Evolutionary conservation across 139 green algal species (phyloP), one percentile per base, ranked within the genome.

Genomic region (Chlorella ohadii): DNA sequence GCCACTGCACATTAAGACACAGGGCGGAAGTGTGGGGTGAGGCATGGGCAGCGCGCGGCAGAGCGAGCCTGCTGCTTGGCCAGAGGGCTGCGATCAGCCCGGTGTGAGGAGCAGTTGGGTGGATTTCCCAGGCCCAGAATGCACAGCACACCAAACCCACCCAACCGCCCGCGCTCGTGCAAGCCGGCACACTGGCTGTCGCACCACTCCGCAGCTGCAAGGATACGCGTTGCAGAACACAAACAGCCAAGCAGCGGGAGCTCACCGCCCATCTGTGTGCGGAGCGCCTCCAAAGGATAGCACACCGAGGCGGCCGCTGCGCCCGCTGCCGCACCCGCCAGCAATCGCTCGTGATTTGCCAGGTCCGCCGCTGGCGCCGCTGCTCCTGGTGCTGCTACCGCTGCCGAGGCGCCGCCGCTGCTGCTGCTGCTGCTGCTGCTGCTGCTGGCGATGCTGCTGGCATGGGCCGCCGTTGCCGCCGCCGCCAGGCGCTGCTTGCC

Each of bases 191-290:
- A n/a, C n/a, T n/a, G n/a, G n/a, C n/a, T n/a, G n/a, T n/a, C n/a
- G n/a, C n/a, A n/a, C n/a, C n/a, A n/a, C n/a, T n/a, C n/a, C n/a
- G n/a, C n/a, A n/a, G n/a, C n/a, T n/a, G n/a, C n/a, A n/a, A n/a
- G n/a, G n/a, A n/a, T n/a, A n/a, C n/a, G n/a, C n/a, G n/a, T n/a
- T n/a, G n/a, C n/a, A n/a, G n/a, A n/a, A n/a, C n/a, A n/a, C n/a
- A n/a, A n/a, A n/a, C n/a, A 68, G 28, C 63, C 23, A 28, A 68
- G 27, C 23, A 34, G 6, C 59, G 16, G 64, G 1, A 27, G 41
- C 70, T 77, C 70, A 77, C 70, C 74, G 51, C 41, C 47, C 83
- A 87, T 87, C 31, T 67, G 27, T 5, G 83, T 87, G 39, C 83
- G 83, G n/a, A 65, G 17, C 5, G 27, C 19, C 41, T 87, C 83